Evolutionary conservation across 2,329 filamentous ascomycete genomes (phyloP).

Genomic region (Phaeosphaeria sp.): DNA sequence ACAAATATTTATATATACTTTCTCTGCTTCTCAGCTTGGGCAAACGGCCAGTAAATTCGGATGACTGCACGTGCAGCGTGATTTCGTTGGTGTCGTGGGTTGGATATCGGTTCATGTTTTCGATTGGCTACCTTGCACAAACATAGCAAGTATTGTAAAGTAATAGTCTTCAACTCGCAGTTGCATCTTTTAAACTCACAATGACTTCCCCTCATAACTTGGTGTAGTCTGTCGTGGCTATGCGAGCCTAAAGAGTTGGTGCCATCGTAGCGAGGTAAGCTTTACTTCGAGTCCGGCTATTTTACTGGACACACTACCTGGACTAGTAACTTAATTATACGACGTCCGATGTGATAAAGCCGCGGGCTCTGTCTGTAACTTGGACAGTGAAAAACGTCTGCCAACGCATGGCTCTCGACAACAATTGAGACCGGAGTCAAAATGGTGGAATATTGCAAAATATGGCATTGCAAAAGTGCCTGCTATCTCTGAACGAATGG

Average conservation of each 20-base stretch:
- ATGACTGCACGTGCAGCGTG: background rate
- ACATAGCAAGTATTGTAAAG: conserved; percentile 1
- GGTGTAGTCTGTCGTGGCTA: background rate
- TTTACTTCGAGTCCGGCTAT: no score
- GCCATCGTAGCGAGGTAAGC: background rate
- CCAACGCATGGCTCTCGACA: no score
- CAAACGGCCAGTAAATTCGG: no score
- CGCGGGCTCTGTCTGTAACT: no score
- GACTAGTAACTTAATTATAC: no score
- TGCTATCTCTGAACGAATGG: background rate
- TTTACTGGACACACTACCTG: no score
- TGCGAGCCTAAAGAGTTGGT: background rate
- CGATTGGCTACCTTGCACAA: conserved; percentile 2
- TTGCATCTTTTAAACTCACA: background rate
- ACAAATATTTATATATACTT: background rate
- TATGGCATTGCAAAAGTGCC: no score
- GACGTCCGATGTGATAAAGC: no score
- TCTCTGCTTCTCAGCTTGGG: background rate
- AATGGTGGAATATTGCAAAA: no score
- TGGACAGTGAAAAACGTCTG: no score
- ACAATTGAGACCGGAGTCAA: no score
- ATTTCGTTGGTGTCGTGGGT: background rate
- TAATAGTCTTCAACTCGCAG: background rate
- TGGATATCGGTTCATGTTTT: background rate
- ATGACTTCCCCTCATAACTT: background rate